These are phyloP conservation scores for Fusarium hainanense DNA, from an alignment of 2,329 filamentous ascomycete species.

Conservation along the genomic window DNA sequence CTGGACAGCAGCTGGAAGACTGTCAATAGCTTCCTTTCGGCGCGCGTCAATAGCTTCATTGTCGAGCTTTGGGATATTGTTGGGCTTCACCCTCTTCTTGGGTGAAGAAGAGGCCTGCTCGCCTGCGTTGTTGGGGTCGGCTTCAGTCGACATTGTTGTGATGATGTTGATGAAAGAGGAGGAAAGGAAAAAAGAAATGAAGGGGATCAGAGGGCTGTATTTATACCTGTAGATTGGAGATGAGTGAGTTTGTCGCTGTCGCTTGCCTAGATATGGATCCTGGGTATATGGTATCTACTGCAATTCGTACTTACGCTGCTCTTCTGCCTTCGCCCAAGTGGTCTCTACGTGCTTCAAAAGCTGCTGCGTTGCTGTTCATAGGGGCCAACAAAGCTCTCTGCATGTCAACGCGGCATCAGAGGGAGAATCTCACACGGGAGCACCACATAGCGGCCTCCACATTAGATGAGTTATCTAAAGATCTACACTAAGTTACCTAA, in stretches of 20 bases:
- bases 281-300: not conserved
- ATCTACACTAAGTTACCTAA: not conserved
- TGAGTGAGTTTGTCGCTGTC: not conserved
- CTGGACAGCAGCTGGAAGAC: not conserved
- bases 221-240: not conserved
- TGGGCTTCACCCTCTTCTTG: not conserved
- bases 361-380: conserved; percentile 12
- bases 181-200: not conserved
- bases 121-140: not conserved
- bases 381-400: not conserved
- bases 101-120: not conserved
- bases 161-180: not conserved
- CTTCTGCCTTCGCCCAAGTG: not conserved
- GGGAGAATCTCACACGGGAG: not conserved
- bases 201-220: not conserved
- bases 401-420: conserved; percentile 8
- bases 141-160: not conserved
- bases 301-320: not conserved
- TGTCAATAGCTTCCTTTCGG: too few species aligned
- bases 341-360: not conserved
- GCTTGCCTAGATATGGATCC: too few species aligned
- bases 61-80: rapidly evolving
- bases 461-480: not conserved
- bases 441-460: not conserved
- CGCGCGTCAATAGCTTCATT: not conserved